Base-by-base conservation (phyloP, 305 asterid species). In the Solanum hybrid region DNA sequence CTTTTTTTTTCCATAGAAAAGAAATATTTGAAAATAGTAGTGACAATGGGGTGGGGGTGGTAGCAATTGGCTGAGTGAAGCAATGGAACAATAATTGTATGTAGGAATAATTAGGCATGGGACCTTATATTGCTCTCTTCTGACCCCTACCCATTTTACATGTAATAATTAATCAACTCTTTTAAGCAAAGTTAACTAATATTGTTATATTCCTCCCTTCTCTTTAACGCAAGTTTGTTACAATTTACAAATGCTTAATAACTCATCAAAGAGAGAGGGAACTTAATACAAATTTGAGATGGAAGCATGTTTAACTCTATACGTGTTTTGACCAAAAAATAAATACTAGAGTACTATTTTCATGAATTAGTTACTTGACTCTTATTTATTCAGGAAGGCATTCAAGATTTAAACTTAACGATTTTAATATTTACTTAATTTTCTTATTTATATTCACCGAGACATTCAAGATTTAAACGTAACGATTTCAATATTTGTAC, bases 151-250 rank as follows among this genome's bases (percentile, higher is more conserved):
- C 24, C 39, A 29, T 84, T 45, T 57, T 51, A 51, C 88, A 84
- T 84, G 88, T 78, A 78, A 78, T 84, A 84, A 51, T 51, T 84
- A 84, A 51, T 51, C 88, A 36, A 84, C 29, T 84, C 88, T 84
- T 84, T 20, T 20, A 84, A 84, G 88, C 88, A 84, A 84, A 51
- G 76, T 17, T 84, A 45, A 51, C 75, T 15, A 51, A 84, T 7
- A 84, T 51, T 84, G 27, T 37, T 15, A 13, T 15, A 36, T 79
- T 79, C 27, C 1, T 79, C 57, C 85, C 45, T 79, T 79, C 11
- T 14, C 75, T 84, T 83, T 84, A 61, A 29, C 88, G 76, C 26
- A 45, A 84, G 37, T 84, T 45, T 20, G 75, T 84, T 51, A 24
- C 9, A 41, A 82, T 17, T 83, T 51, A 24, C 9, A 41, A 82